Evolutionary conservation across 148 eudicot genomes (phyloP), one percentile per base, ranked within the genome.

Genomic region (Nyssa sinensis): DNA sequence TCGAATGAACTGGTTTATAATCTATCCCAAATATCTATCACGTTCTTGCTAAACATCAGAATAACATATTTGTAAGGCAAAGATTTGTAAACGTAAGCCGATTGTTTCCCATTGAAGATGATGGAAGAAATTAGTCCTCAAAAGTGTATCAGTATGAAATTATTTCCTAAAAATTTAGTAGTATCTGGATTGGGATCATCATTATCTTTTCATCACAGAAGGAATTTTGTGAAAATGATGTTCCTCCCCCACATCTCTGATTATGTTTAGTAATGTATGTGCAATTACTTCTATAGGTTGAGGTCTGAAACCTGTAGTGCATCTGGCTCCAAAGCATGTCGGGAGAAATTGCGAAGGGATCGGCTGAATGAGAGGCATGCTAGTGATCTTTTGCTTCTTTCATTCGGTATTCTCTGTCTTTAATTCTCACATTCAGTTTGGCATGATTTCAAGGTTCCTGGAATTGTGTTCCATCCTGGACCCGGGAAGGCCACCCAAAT

Each of bases 311-410:
- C 79, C 33, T 49, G 32, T 32, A 51, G 37, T 62, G 69, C 75
- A 67, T 78, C 82, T 47, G 80, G 80, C 24, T 78, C 86, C 66
- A 88, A 88, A 82, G 89, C 89, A n/a, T 82, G 86, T 67, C 80
- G 89, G 41, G 92, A 88, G 88, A 86, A 83, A 81, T 44, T 77
- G 73, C 86, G 92, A 6, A 84, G 92, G 73, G 89, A 86, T 65
- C 84, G 63, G 69, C 80, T 88, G 75, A 88, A 88, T 72, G 86
- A 86, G 76, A 88, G 84, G 92, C 76, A 75, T 67, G 74, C 19
- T 21, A 49, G 25, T 64, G 16, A 74, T 12, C 34, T n/a, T 41
- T 64, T n/a, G n/a, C 61, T 74, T 66, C 41, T 44, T n/a, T n/a
- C n/a, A n/a, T n/a, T 44, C 51, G 16, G 51, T 44, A 19, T 44